Percentiles rank a stretch among this genome's conserved stretches.
phyloP scores from a whole-genome alignment of 305 asterid species.

The Rubia peregrina region DNA sequence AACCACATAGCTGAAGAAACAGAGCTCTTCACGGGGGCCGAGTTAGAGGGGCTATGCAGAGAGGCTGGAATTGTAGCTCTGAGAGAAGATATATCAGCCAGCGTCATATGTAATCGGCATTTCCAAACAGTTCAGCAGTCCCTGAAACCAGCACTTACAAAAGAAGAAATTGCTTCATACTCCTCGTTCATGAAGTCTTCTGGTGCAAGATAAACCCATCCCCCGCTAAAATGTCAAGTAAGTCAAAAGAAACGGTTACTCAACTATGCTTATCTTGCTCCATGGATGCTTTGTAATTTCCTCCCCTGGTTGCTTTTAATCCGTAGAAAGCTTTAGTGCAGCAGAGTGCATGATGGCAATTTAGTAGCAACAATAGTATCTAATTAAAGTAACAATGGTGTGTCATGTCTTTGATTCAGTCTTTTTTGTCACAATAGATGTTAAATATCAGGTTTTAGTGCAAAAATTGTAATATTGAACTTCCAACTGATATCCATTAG shows the following conservation, averaged over 20 bases:
- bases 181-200: conserved; percentile 48
- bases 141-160: conserved; percentile 56
- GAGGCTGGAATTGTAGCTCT: conserved; percentile 86
- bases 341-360: not conserved
- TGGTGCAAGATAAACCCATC: conserved; percentile 15
- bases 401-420: no score
- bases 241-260: conserved; percentile 22
- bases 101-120: conserved; percentile 57
- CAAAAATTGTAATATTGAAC: no score
- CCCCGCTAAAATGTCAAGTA: conserved; percentile 10
- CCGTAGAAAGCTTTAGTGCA: not conserved
- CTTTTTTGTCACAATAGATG: no score
- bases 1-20: conserved; percentile 58
- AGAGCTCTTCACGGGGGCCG: conserved; percentile 83
- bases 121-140: conserved; percentile 51
- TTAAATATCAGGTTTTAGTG: no score
- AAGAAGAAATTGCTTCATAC: conserved; percentile 50
- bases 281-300: not conserved
- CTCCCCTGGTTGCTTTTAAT: not conserved
- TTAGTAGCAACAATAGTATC: not conserved
- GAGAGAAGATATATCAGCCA: conserved; percentile 73
- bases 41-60: conserved; percentile 69
- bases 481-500: no score
- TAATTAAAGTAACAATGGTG: not conserved
- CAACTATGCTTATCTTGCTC: conserved; percentile 28